Evolutionary conservation across 768 basidiomycete species (phyloP).

Genomic region (Psilocybe cubensis): DNA sequence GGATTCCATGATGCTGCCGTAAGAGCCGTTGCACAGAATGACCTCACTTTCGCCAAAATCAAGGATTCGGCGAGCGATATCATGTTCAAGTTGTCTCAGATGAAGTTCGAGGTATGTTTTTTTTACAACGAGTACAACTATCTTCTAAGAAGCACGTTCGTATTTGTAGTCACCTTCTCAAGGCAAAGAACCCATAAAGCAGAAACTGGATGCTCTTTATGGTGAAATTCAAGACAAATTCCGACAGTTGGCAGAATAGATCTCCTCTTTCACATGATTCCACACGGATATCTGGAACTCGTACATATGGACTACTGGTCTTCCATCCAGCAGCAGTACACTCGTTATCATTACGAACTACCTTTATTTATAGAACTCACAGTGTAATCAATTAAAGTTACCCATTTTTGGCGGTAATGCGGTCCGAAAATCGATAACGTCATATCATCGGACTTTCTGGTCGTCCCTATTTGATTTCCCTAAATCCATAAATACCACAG

Average conservation of each 20-base stretch:
- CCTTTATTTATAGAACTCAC: constrained; percentile 1
- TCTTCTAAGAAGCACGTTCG: constrained; percentile 9
- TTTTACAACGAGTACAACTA: neutral
- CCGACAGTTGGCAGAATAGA: constrained; percentile 80
- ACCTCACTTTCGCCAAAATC: constrained; percentile 85
- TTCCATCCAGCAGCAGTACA: neutral
- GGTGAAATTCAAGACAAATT: constrained; percentile 93
- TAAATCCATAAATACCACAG: too few species aligned
- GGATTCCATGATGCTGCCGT: constrained; percentile 91
- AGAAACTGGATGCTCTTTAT: constrained; percentile 81
- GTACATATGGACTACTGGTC: neutral
- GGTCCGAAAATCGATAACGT: constrained; percentile 3
- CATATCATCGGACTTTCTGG: neutral
- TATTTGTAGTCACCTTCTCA: constrained; percentile 84
- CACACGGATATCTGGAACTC: neutral
- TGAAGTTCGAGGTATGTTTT: constrained; percentile 91
- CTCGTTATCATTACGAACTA: constrained; percentile 1
- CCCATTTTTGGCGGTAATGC: neutral
- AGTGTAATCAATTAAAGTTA: neutral
- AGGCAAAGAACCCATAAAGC: constrained; percentile 81
- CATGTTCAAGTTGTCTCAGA: constrained; percentile 97
- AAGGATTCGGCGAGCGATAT: constrained; percentile 86
- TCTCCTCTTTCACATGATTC: constrained; percentile 8
- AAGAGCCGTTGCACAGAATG: constrained; percentile 81
- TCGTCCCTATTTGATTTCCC: neutral